phyloP scores from a whole-genome alignment of 768 basidiomycete species.

The Suillus placidus region DNA sequence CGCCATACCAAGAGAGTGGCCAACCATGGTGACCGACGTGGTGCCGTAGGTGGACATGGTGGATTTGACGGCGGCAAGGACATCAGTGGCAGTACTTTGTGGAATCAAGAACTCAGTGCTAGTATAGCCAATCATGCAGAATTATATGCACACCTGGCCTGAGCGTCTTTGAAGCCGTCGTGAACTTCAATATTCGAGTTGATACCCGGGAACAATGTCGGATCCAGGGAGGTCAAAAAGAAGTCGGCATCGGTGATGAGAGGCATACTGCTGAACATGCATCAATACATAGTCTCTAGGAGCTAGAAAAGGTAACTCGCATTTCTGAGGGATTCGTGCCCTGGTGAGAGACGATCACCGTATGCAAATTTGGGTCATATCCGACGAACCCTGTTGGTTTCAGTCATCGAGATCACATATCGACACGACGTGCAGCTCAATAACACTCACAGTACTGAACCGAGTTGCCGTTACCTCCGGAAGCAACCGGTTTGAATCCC shows the following conservation, averaged over 20 bases:
- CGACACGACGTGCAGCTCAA: neutral
- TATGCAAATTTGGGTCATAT: constrained; percentile 43
- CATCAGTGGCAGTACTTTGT: constrained; percentile 40
- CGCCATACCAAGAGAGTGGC: constrained; percentile 43
- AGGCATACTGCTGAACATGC: constrained; percentile 29
- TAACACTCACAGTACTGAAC: constrained; percentile 45
- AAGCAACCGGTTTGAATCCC: constrained; percentile 48
- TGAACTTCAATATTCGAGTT: constrained; percentile 45
- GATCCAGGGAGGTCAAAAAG: constrained; percentile 35
- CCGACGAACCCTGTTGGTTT: constrained; percentile 51
- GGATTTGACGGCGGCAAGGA: constrained; percentile 48
- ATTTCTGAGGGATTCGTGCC: constrained; percentile 36
- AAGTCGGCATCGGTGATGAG: constrained; percentile 47
- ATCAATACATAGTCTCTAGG: neutral
- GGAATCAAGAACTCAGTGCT: neutral
- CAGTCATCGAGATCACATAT: neutral
- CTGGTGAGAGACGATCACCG: constrained; percentile 42
- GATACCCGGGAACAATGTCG: constrained; percentile 54
- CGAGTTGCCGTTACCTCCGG: constrained; percentile 47
- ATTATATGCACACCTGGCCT: constrained; percentile 42
- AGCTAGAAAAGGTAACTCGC: constrained; percentile 18
- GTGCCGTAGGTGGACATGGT: constrained; percentile 40
- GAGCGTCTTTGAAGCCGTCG: constrained; percentile 47
- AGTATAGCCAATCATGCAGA: neutral
- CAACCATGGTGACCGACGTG: constrained; percentile 45